Conservation (phyloP, 2,329 filamentous ascomycete species). For the Colletotrichum filicis region DNA sequence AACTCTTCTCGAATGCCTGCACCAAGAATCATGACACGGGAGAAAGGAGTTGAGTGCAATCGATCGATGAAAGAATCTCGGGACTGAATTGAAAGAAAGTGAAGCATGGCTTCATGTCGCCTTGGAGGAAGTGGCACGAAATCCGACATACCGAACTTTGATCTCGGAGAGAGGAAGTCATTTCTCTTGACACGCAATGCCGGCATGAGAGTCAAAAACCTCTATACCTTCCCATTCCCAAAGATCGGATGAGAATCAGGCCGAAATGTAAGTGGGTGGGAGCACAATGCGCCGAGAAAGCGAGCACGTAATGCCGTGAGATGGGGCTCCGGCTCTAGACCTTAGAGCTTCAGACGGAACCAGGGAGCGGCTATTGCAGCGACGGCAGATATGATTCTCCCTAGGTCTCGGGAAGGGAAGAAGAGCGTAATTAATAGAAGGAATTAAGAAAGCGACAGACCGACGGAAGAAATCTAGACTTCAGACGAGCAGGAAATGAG, state of each 20-base stretch:
- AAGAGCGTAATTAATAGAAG: neutral
- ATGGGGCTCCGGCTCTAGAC: neutral
- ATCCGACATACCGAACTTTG: neutral
- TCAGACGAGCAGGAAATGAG: neutral
- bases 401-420: neutral
- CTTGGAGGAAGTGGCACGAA: neutral
- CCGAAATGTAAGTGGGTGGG: constrained; percentile 3
- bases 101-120: neutral
- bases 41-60: neutral
- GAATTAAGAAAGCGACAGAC: neutral
- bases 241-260: constrained; percentile 22
- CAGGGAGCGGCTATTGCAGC: neutral
- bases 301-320: neutral
- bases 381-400: neutral
- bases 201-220: neutral
- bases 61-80: neutral
- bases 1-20: too few species aligned
- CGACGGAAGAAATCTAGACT: neutral
- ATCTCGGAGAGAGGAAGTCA: neutral
- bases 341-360: neutral
- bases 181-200: neutral
- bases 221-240: neutral
- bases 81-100: neutral
- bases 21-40: neutral
- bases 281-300: constrained; percentile 5